Conservation (phyloP, 2,329 filamentous ascomycete species). For the Tolypocladium ovalisporum region DNA sequence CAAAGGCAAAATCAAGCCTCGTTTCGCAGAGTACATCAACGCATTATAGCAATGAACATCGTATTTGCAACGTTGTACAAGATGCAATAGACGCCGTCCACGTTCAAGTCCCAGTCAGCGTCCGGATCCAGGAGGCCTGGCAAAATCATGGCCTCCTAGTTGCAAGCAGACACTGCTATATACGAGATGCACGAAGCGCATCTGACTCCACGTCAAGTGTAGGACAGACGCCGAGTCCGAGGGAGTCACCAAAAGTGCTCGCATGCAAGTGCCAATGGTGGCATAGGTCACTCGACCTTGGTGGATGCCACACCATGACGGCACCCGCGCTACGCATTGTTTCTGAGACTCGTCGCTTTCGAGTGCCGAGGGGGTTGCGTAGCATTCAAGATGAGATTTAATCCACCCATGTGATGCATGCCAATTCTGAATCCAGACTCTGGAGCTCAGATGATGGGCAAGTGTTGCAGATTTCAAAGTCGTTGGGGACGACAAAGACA, state of each 20-base stretch:
- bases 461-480: too few relatives aligned
- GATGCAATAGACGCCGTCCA: background rate
- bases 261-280: background rate
- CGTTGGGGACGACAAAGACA: too few relatives aligned
- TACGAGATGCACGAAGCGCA: background rate
- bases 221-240: background rate
- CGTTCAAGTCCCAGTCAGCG: background rate
- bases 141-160: too few relatives aligned
- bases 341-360: background rate
- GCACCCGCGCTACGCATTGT: background rate
- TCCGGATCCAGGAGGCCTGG: background rate
- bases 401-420: background rate
- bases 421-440: background rate
- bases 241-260: background rate
- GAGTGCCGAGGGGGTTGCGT: background rate
- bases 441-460: background rate
- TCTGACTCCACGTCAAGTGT: background rate
- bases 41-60: background rate
- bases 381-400: too few relatives aligned
- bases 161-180: too few relatives aligned
- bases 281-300: background rate
- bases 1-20: background rate
- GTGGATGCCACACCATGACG: background rate
- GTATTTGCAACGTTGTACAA: background rate
- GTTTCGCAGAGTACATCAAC: background rate